A percentile compares a stretch with the other conserved stretches of the same genome.
phyloP scores from a whole-genome alignment of 208 protist species.

The Strigomonas culicis region DNA sequence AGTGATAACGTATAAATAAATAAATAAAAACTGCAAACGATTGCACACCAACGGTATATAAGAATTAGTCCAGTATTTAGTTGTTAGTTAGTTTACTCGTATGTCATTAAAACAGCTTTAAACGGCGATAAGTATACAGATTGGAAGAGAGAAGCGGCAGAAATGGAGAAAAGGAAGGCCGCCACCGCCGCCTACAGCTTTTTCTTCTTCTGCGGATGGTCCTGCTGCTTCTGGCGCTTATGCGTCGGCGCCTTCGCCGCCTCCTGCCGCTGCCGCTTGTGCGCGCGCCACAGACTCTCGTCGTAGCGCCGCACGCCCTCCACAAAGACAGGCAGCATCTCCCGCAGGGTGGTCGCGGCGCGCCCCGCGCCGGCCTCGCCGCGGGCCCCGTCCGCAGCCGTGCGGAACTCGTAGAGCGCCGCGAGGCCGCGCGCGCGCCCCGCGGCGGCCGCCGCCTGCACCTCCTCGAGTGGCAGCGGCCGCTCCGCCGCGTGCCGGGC shows the following conservation, averaged over 20 bases:
- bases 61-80: background rate
- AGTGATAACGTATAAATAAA: background rate
- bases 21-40: background rate
- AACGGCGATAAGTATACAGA: background rate
- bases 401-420: too few relatives aligned
- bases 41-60: background rate
- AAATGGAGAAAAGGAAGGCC: background rate
- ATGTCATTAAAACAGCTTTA: background rate
- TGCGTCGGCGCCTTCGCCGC: constrained; percentile 18
- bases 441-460: background rate
- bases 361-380: background rate
- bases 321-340: constrained; percentile 44
- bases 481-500: background rate
- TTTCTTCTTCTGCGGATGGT: background rate
- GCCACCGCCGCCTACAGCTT: background rate
- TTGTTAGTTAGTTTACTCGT: background rate
- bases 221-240: constrained; percentile 3
- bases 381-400: too few relatives aligned
- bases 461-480: background rate
- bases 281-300: constrained; percentile 48
- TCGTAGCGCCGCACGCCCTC: constrained; percentile 54
- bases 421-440: background rate
- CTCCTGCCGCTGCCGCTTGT: constrained; percentile 25
- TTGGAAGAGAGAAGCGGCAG: background rate
- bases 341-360: background rate